These are phyloP conservation scores for Aspergillus sergii DNA, from an alignment of 2,329 filamentous ascomycete species.

Conservation along the genomic window DNA sequence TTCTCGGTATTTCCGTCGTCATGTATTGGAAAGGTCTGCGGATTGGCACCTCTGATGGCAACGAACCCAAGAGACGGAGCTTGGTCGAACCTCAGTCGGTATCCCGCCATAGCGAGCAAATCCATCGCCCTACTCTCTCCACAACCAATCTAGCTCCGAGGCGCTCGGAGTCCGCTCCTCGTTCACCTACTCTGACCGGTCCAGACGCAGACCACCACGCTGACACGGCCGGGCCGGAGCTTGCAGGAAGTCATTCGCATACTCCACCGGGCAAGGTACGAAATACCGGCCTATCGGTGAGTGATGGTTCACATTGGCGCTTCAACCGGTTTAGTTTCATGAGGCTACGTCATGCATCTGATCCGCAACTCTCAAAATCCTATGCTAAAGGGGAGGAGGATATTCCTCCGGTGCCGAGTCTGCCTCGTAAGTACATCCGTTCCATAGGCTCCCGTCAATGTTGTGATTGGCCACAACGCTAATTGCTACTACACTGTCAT, in stretches of 20 bases:
- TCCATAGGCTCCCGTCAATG: not conserved
- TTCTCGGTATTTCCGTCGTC: slow-evolving; percentile 26
- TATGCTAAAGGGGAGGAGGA: slow-evolving; percentile 66
- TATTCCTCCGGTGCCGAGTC: slow-evolving; percentile 41
- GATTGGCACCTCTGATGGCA: slow-evolving; percentile 36
- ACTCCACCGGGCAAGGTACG: slow-evolving; percentile 20
- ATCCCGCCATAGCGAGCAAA: slow-evolving; percentile 40
- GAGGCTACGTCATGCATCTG: slow-evolving; percentile 88
- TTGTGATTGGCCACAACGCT: slow-evolving; percentile 18
- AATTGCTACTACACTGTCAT: slow-evolving; percentile 11
- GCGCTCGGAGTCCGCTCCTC: slow-evolving; percentile 39
- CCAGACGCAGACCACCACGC: slow-evolving; percentile 19
- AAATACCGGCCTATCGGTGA: slow-evolving; percentile 20
- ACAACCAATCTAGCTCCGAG: slow-evolving; percentile 31
- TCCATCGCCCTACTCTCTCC: slow-evolving; percentile 36
- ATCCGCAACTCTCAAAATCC: slow-evolving; percentile 80
- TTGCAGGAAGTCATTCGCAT: slow-evolving; percentile 20
- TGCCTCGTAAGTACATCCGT: slow-evolving; percentile 39
- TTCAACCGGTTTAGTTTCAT: slow-evolving; percentile 66
- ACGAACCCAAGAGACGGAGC: slow-evolving; percentile 38
- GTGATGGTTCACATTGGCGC: slow-evolving; percentile 29
- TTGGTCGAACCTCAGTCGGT: slow-evolving; percentile 31
- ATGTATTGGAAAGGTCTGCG: slow-evolving; percentile 47
- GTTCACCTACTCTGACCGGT: slow-evolving; percentile 23
- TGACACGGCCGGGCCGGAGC: slow-evolving; percentile 12